These are phyloP conservation scores for Dothideomycetes sp. DNA, from an alignment of 2,329 filamentous ascomycete genomes.

Conservation along the genomic window DNA sequence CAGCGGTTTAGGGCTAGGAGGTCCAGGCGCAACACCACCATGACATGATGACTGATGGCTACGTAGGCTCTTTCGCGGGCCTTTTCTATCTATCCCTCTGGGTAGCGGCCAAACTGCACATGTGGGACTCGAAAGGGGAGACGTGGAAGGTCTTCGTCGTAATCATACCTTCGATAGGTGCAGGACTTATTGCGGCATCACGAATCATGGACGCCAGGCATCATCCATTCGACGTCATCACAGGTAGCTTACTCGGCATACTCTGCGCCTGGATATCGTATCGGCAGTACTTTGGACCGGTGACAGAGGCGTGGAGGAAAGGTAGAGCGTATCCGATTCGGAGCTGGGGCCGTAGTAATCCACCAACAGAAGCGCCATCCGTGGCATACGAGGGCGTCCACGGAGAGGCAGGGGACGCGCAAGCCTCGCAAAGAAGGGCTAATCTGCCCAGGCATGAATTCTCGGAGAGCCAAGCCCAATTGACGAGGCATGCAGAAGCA, in stretches of 20 bases:
- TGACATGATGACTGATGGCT: background rate
- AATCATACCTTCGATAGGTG: slow-evolving; percentile 41
- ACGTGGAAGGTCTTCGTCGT: slow-evolving; percentile 49
- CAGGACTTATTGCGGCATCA: slow-evolving; percentile 43
- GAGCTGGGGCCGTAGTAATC: slow-evolving; percentile 41
- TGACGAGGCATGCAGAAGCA: slow-evolving; percentile 6
- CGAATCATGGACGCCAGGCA: slow-evolving; percentile 53
- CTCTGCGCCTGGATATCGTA: slow-evolving; percentile 42
- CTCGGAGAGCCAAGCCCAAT: slow-evolving; percentile 5
- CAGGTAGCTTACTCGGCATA: slow-evolving; percentile 42
- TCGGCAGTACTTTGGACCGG: slow-evolving; percentile 48
- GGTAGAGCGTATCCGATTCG: slow-evolving; percentile 49
- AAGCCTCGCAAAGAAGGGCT: background rate
- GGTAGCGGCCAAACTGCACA: slow-evolving; percentile 47
- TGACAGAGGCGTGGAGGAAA: slow-evolving; percentile 45
- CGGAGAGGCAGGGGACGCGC: slow-evolving; percentile 1
- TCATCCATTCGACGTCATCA: slow-evolving; percentile 50
- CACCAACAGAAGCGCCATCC: slow-evolving; percentile 3
- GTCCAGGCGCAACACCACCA: slow-evolving; percentile 11
- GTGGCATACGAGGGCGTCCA: slow-evolving; percentile 5
- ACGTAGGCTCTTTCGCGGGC: slow-evolving; percentile 44
- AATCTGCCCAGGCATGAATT: background rate
- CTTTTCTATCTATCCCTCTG: slow-evolving; percentile 50
- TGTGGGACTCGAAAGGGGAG: slow-evolving; percentile 49
- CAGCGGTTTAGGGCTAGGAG: background rate